Percentiles rank a stretch among this genome's conserved stretches.
These are phyloP conservation scores for Saccharomycopsis oosterbeekiorum DNA, from an alignment of 805 yeast species.

Conservation along the genomic window DNA sequence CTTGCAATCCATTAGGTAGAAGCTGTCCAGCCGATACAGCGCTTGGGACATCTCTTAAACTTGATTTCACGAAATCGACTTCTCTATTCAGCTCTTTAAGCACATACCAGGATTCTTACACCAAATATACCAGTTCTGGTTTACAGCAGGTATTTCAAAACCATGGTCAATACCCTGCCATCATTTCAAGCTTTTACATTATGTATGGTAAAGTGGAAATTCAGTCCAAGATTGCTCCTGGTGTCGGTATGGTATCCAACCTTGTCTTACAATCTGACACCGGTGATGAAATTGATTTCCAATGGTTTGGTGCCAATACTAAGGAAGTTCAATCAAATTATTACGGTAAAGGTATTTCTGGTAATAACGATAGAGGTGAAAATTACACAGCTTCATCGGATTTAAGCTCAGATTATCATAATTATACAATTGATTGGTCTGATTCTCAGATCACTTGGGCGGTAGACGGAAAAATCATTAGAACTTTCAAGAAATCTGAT, in stretches of 20 bases:
- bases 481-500: constrained; percentile 38
- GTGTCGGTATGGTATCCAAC: constrained; percentile 54
- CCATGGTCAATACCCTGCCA: constrained; percentile 51
- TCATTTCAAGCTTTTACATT: constrained; percentile 53
- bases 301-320: constrained; percentile 57
- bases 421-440: constrained; percentile 62
- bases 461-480: constrained; percentile 47
- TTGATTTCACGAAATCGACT: constrained; percentile 30
- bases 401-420: constrained; percentile 32
- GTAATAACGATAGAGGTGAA: constrained; percentile 50
- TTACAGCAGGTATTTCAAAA: constrained; percentile 45
- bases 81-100: constrained; percentile 25
- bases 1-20: constrained; percentile 28
- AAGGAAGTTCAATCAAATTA: constrained; percentile 44
- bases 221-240: constrained; percentile 45
- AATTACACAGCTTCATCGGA: constrained; percentile 35
- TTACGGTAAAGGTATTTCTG: constrained; percentile 55
- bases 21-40: constrained; percentile 37
- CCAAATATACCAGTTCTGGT: constrained; percentile 47
- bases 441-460: constrained; percentile 43
- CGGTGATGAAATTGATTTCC: constrained; percentile 64
- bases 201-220: constrained; percentile 67
- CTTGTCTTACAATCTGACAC: constrained; percentile 57
- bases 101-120: constrained; percentile 28
- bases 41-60: constrained; percentile 36